These are phyloP conservation scores for Scheffersomyces stambukii DNA, from an alignment of 1,139 yeast genomes.

Conservation along the genomic window DNA sequence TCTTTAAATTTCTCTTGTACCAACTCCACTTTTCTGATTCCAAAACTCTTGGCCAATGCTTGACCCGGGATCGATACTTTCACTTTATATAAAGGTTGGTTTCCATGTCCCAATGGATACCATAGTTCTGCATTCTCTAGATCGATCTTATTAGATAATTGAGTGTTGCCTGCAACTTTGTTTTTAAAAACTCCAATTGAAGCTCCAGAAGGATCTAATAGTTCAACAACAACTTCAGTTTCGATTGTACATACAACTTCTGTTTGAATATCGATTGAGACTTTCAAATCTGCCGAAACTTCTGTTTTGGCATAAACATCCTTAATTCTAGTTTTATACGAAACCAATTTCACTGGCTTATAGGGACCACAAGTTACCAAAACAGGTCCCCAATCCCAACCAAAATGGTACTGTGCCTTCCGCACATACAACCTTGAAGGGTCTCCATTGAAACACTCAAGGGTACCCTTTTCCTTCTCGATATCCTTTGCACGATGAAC, in stretches of 20 bases:
- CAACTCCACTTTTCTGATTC: conserved; percentile 35
- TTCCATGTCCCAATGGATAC: conserved; percentile 40
- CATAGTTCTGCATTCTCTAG: conserved; percentile 34
- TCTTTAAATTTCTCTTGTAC: conserved; percentile 29
- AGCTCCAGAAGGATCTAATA: conserved; percentile 4
- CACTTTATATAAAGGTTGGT: conserved; percentile 28
- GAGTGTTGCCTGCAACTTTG: not conserved
- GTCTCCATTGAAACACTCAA: conserved; percentile 37
- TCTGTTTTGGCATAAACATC: conserved; percentile 19
- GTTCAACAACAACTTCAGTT: conserved; percentile 10
- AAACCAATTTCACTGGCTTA: conserved; percentile 31
- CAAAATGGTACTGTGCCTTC: conserved; percentile 53
- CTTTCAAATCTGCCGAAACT: conserved; percentile 10
- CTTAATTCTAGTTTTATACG: conserved; percentile 16
- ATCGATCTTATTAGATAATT: conserved; percentile 7
- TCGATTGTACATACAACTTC: no score
- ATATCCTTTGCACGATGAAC: conserved; percentile 16
- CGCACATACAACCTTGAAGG: conserved; percentile 37
- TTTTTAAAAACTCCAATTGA: conserved; percentile 1
- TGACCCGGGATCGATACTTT: conserved; percentile 10
- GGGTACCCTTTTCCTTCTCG: conserved; percentile 17
- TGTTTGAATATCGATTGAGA: no score
- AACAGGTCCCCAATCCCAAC: conserved; percentile 60
- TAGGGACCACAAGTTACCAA: conserved; percentile 46
- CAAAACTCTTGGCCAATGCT: conserved; percentile 17